A percentile compares a stretch with the other conserved stretches of the same genome.
Conservation (phyloP, 2,329 filamentous ascomycete species). For the Xylaria sp. region DNA sequence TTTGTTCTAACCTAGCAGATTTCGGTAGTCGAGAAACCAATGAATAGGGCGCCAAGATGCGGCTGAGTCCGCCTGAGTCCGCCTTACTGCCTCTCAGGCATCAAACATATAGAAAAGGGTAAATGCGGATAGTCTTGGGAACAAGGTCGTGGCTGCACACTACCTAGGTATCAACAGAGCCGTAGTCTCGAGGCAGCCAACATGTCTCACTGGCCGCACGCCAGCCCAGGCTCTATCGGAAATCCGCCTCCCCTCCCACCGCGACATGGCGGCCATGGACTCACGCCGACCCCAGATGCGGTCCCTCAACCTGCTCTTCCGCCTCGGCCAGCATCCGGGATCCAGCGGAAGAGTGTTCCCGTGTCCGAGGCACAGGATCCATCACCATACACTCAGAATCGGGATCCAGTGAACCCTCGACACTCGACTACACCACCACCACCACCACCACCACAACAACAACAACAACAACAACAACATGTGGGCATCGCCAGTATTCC, state of each 20-base stretch:
- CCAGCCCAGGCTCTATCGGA: not conserved
- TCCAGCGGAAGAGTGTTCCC: not conserved
- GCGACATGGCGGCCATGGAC: not conserved
- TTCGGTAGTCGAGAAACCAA: slow-evolving; percentile 13
- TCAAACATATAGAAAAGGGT: not conserved
- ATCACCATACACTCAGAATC: not conserved
- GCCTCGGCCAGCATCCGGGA: not conserved
- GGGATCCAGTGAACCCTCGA: not conserved
- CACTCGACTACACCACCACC: no score
- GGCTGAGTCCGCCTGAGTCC: slow-evolving; percentile 7
- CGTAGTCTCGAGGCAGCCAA: not conserved
- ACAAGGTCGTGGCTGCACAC: not conserved
- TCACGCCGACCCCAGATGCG: not conserved
- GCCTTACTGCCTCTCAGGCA: not conserved
- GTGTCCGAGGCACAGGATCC: not conserved
- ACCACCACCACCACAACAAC: no score
- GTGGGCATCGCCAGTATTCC: not conserved
- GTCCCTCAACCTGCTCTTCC: slow-evolving; percentile 20
- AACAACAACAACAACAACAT: no score
- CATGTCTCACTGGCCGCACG: slow-evolving; percentile 9
- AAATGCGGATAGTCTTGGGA: not conserved
- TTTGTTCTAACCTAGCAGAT: not conserved
- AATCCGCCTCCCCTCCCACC: slow-evolving; percentile 16
- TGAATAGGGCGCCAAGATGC: slow-evolving; percentile 16
- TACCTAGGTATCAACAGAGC: not conserved